A percentile compares a stretch with the other conserved stretches of the same genome.
These are phyloP conservation scores for Sclerotinia glacialis DNA, from an alignment of 2,329 filamentous ascomycete genomes.

Conservation along the genomic window DNA sequence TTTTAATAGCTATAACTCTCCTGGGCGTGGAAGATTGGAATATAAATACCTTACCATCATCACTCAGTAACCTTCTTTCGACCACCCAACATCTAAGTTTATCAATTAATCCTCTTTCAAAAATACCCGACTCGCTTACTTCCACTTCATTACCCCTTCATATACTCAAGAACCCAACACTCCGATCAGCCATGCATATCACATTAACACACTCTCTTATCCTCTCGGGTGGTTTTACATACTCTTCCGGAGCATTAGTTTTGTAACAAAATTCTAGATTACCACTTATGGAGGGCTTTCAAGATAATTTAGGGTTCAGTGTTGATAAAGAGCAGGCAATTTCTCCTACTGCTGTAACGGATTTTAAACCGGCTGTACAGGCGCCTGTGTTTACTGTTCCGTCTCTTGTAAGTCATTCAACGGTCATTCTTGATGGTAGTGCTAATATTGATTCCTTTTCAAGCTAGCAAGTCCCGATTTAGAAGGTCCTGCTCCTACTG, in stretches of 20 bases:
- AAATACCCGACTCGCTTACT: fast-evolving
- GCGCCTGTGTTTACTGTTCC: neutral
- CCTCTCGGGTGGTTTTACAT: neutral
- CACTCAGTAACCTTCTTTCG: neutral
- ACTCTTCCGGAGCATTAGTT: neutral
- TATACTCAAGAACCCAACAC: neutral
- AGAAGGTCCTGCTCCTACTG: neutral
- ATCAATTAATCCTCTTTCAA: neutral
- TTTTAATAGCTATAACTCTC: neutral
- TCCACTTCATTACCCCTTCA: neutral
- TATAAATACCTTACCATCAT: neutral
- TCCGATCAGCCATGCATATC: neutral
- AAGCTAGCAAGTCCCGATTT: no score
- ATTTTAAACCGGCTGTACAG: neutral
- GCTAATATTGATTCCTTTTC: no score
- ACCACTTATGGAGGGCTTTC: neutral
- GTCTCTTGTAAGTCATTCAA: no score
- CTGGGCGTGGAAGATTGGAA: neutral
- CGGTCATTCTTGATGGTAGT: no score
- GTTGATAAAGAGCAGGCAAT: neutral
- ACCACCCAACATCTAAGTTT: no score
- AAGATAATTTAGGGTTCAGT: neutral
- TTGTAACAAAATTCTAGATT: neutral
- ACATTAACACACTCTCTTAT: neutral
- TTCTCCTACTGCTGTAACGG: neutral